Evolutionary conservation across 257 asterid genomes (phyloP), one percentile per base, ranked within the genome.

Genomic region (Ballota nigra): DNA sequence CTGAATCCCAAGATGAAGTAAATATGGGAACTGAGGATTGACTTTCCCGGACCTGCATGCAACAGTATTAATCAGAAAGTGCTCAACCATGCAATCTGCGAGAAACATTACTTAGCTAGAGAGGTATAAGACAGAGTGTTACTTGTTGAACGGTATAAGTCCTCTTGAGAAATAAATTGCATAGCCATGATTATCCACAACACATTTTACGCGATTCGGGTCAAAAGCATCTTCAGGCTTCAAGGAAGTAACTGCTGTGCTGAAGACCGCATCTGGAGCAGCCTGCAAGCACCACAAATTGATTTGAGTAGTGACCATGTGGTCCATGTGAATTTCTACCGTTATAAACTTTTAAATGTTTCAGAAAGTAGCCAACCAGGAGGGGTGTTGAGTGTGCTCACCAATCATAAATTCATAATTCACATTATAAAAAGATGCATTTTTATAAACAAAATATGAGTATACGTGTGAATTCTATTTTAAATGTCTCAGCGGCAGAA

Each of bases 1-100:
- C 96, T 91, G 97, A 79, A 94, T 89, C 40, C 97, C 97, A 38
- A 94, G 86, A 85, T 89, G 97, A 84, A 89, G 96, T 83, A 88
- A 69, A 81, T 89, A 91, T 3, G 97, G 97, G 78, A 89, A 94
- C 13, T 80, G 83, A 61, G 95, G 86, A 79, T 83, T 88, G 77
- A 86, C 87, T 28, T 66, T 83, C 22, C 92, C 96, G 3, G 93
- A 85, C 86, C 97, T 94, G 85, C 75, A 72, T 24, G 51, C 29
- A 64, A 24, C n/a, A 71, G 40, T 65, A n/a, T 51, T 8, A 4
- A 43, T 57, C 45, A 47, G 56, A 45, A 45, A 4, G 52, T 29
- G 20, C 64, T 61, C 56, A 36, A 73, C 26, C 24, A 56, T 69
- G 62, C 22, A 26, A 66, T 31, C 63, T 13, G 9, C 12, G 41